These are phyloP conservation scores for Aspergillus alliaceus DNA, from an alignment of 2,329 filamentous ascomycete species.

Conservation along the genomic window DNA sequence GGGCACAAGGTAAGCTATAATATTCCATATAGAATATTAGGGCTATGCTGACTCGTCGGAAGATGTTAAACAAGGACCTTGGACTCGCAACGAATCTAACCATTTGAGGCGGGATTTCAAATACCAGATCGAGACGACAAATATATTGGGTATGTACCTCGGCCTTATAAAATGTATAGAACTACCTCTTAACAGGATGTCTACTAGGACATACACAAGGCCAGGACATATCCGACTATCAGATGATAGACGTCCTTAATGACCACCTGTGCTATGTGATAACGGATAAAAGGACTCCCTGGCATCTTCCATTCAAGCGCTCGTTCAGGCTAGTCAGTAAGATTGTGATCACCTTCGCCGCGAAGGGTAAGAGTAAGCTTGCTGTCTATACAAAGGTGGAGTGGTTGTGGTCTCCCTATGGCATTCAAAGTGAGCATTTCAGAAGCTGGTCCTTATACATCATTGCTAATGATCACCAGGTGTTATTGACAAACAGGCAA, in stretches of 20 bases:
- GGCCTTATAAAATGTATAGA: not conserved
- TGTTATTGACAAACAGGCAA: conserved; percentile 64
- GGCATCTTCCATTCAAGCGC: conserved; percentile 81
- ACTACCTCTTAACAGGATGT: conserved; percentile 6
- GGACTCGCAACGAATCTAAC: conserved; percentile 69
- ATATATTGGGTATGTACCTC: conserved; percentile 59
- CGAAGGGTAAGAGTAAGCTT: conserved; percentile 89
- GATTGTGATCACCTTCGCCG: conserved; percentile 88
- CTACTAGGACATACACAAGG: conserved; percentile 49
- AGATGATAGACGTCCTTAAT: conserved; percentile 79
- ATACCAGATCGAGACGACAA: conserved; percentile 70
- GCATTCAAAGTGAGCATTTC: conserved; percentile 43
- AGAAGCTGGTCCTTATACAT: not conserved
- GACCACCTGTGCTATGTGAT: conserved; percentile 73
- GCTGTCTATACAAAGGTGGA: conserved; percentile 85
- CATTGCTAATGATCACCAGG: conserved; percentile 26
- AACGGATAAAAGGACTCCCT: conserved; percentile 64
- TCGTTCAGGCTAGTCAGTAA: conserved; percentile 83
- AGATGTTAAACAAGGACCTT: conserved; percentile 83
- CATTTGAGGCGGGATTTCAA: conserved; percentile 75
- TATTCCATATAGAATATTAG: not conserved
- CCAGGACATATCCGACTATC: conserved; percentile 72
- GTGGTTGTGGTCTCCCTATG: conserved; percentile 69
- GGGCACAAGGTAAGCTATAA: conserved; percentile 58
- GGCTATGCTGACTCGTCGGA: conserved; percentile 17